Conservation (phyloP, 768 basidiomycete species). For the Amanita brunnescens region DNA sequence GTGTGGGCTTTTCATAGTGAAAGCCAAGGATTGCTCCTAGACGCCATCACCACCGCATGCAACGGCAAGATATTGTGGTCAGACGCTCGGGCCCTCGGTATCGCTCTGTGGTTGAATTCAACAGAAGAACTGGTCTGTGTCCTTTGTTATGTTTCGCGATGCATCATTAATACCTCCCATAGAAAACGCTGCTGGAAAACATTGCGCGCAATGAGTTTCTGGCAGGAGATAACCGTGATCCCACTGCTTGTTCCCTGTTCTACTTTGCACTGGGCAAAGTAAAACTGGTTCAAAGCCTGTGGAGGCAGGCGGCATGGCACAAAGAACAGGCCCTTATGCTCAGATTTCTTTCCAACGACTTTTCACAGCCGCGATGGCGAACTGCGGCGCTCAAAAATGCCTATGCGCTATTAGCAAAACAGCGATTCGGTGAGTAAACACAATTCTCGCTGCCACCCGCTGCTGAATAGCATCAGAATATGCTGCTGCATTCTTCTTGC, state of each 20-base stretch:
- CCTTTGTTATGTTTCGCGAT: background rate
- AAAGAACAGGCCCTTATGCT: constrained; percentile 85
- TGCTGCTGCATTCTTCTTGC: constrained; percentile 96
- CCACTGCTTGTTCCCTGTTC: constrained; percentile 79
- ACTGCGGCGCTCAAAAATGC: constrained; percentile 96
- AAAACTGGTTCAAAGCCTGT: constrained; percentile 88
- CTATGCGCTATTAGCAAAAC: constrained; percentile 84
- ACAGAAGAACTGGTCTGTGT: constrained; percentile 60
- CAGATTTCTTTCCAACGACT: constrained; percentile 89
- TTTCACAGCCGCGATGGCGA: constrained; percentile 74
- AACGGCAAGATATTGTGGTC: constrained; percentile 84
- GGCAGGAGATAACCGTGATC: constrained; percentile 80
- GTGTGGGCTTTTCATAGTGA: constrained; percentile 97
- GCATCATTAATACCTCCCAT: background rate
- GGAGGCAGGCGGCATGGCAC: constrained; percentile 94
- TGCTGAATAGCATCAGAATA: constrained; percentile 53
- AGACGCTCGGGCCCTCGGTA: constrained; percentile 78
- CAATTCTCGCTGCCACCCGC: constrained; percentile 5
- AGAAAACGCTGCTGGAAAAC: constrained; percentile 78
- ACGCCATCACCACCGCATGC: constrained; percentile 62
- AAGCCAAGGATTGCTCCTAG: constrained; percentile 77
- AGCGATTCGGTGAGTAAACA: constrained; percentile 67
- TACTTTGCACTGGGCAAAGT: constrained; percentile 93
- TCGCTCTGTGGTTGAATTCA: constrained; percentile 84
- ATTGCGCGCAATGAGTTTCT: constrained; percentile 93